Conservation (phyloP, 225 moss, liverwort and hornwort species). For the Pleurozium schreberi region DNA sequence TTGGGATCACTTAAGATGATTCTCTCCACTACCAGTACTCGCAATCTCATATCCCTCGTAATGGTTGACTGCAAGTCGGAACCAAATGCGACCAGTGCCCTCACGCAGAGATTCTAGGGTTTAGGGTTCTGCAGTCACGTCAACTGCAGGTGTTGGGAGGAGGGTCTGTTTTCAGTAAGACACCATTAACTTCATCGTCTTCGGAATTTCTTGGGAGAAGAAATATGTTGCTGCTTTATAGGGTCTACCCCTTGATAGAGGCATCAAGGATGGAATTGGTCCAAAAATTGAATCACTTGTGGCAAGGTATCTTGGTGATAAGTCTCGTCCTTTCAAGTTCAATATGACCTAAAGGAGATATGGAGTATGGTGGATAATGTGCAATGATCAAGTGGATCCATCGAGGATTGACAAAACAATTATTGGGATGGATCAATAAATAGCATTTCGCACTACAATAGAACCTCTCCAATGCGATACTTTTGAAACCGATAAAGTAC, state of each 20-base stretch:
- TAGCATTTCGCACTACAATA: no score
- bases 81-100: background rate
- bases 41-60: background rate
- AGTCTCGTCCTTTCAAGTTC: background rate
- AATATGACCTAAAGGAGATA: background rate
- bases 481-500: no score
- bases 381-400: background rate
- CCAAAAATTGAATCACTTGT: background rate
- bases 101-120: background rate
- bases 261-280: background rate
- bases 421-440: no score
- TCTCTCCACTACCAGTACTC: background rate
- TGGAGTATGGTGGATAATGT: no score
- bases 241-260: background rate
- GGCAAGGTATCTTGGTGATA: background rate
- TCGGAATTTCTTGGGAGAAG: fast-evolving
- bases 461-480: no score
- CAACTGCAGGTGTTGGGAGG: no score
- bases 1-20: background rate
- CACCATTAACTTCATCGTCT: no score
- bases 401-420: no score
- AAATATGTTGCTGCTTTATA: fast-evolving
- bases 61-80: background rate
- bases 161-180: no score
- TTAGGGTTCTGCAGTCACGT: background rate